A percentile compares a stretch with the other conserved stretches of the same genome.
Evolutionary conservation across 305 asterid genomes (phyloP).

Genomic region (Ilex paraguariensis): DNA sequence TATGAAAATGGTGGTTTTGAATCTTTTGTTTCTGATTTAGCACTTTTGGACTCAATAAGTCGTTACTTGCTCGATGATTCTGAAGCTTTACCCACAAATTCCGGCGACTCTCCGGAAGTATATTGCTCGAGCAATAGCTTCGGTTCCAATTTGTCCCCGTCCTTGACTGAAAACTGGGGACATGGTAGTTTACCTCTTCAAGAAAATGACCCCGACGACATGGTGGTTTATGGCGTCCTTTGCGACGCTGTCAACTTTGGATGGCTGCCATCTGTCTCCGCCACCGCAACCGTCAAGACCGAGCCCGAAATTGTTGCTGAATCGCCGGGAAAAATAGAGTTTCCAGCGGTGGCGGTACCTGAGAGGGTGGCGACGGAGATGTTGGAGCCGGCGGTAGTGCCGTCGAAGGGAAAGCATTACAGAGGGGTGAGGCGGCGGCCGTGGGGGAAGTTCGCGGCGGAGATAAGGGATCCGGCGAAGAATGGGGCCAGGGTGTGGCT

Average conservation of each 20-base stretch:
- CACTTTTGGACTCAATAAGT: conserved; percentile 44
- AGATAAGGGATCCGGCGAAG: conserved; percentile 64
- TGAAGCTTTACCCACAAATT: conserved; percentile 9
- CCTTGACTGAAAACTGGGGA: neutral
- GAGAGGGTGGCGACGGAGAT: neutral
- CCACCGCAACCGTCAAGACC: conserved; percentile 6
- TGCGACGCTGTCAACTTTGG: conserved; percentile 2
- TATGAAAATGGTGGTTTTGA: conserved; percentile 17
- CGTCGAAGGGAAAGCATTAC: conserved; percentile 30
- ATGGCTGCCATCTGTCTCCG: neutral
- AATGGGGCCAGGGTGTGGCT: conserved; percentile 70
- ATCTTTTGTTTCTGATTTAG: conserved; percentile 28
- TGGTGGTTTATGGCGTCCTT: conserved; percentile 10
- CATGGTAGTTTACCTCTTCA: neutral
- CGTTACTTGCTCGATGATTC: conserved; percentile 42
- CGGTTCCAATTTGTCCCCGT: neutral
- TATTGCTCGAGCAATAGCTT: neutral
- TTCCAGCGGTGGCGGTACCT: neutral
- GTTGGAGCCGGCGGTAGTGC: conserved; percentile 9
- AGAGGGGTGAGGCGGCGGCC: conserved; percentile 68
- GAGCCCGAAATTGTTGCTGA: conserved; percentile 13
- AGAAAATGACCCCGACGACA: conserved; percentile 3
- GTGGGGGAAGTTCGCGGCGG: conserved; percentile 73
- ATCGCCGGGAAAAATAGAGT: neutral
- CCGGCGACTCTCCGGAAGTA: neutral